These are phyloP conservation scores for Raphanus raphanistrum DNA, from an alignment of 345 rosid genomes.

Conservation along the genomic window DNA sequence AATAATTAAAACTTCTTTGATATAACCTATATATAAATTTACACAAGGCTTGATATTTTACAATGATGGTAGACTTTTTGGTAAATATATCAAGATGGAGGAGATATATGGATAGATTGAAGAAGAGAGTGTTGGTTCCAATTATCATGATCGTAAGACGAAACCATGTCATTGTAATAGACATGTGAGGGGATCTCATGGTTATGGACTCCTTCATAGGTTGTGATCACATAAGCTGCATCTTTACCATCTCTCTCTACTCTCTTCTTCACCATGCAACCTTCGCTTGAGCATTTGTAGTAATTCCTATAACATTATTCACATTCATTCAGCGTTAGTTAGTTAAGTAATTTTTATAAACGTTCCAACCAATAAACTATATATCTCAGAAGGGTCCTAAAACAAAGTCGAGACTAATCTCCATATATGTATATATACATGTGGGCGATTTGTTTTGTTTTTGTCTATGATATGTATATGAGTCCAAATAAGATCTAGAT, in stretches of 20 bases:
- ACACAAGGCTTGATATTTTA: constrained; percentile 7
- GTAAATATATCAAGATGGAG: constrained; percentile 13
- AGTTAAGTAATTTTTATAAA: not conserved
- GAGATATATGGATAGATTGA: not conserved
- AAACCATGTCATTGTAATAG: constrained; percentile 42
- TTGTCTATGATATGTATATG: not conserved
- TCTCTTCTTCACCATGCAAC: constrained; percentile 82
- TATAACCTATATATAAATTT: constrained; percentile 21
- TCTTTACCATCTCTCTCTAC: constrained; percentile 78
- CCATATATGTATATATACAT: not conserved
- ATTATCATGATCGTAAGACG: constrained; percentile 23
- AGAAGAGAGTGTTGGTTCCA: constrained; percentile 39
- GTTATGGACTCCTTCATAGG: constrained; percentile 76
- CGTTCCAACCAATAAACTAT: not conserved
- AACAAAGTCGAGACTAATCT: not conserved
- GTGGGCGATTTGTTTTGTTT: constrained; percentile 16
- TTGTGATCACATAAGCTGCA: constrained; percentile 64
- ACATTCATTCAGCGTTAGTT: constrained; percentile 4
- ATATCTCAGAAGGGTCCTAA: not conserved
- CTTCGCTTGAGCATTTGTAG: constrained; percentile 68
- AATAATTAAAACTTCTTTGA: not conserved
- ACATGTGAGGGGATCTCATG: constrained; percentile 58
- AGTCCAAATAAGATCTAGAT: not conserved
- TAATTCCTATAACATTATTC: constrained; percentile 57
- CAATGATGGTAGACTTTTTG: not conserved